These are phyloP conservation scores for Cystobasidium onofrii DNA, from an alignment of 768 basidiomycete genomes.

Conservation along the genomic window DNA sequence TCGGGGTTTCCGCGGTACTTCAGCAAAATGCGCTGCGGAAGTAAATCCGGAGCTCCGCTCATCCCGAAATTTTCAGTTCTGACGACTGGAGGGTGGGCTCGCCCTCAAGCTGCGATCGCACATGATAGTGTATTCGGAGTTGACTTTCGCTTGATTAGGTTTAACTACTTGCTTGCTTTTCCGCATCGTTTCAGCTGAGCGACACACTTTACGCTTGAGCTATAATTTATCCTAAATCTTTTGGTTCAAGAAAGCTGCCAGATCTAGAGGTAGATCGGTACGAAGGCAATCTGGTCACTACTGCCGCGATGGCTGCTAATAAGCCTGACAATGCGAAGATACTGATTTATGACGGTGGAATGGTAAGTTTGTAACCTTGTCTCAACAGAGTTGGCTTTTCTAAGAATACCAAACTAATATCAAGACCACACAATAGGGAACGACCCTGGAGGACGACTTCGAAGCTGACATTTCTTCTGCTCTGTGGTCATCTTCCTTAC, in stretches of 20 bases:
- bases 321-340: not conserved
- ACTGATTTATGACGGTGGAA: conserved; percentile 2
- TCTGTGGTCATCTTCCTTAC: conserved; percentile 8
- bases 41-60: not conserved
- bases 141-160: too few relatives aligned
- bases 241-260: too few relatives aligned
- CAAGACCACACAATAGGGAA: not conserved
- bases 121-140: too few relatives aligned
- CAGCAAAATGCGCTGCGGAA: not conserved
- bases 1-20: not conserved
- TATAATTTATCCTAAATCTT: too few relatives aligned
- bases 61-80: not conserved
- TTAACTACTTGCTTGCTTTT: not conserved
- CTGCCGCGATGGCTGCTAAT: not conserved
- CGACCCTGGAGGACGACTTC: conserved; percentile 22
- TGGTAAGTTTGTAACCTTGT: not conserved
- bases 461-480: conserved; percentile 12
- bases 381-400: not conserved
- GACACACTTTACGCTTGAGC: too few relatives aligned
- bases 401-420: not conserved
- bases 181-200: too few relatives aligned
- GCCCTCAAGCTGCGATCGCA: not conserved
- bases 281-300: not conserved
- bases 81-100: not conserved
- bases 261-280: too few relatives aligned